Evolutionary conservation across 2,329 filamentous ascomycete genomes (phyloP).

Genomic region (Penicillium sp.): DNA sequence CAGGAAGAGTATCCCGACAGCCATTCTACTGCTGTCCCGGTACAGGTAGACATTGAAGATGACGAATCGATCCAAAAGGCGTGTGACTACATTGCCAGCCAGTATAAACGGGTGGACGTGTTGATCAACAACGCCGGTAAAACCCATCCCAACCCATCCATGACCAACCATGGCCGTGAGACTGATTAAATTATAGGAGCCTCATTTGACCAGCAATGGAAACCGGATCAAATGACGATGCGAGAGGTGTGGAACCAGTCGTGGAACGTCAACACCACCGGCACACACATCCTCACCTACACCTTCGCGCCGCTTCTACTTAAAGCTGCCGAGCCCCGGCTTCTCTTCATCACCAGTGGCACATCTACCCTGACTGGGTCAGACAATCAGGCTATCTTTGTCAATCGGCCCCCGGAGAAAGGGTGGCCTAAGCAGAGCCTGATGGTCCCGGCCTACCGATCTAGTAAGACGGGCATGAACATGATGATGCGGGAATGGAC

Average conservation of each 20-base stretch:
- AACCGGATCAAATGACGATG: constrained; percentile 31
- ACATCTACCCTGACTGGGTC: constrained; percentile 40
- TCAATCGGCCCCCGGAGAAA: constrained; percentile 19
- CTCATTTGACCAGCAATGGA: constrained; percentile 35
- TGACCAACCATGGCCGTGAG: too few relatives aligned
- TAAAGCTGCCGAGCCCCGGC: constrained; percentile 47
- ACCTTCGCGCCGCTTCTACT: constrained; percentile 58
- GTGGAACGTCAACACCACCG: constrained; percentile 57
- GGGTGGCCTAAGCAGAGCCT: constrained; percentile 49
- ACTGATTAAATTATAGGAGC: constrained; percentile 16
- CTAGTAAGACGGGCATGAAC: constrained; percentile 51
- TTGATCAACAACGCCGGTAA: constrained; percentile 64
- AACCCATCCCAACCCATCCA: too few relatives aligned
- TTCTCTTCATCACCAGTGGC: constrained; percentile 55
- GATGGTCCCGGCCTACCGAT: constrained; percentile 41
- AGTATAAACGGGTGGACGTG: constrained; percentile 54
- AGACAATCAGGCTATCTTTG: background rate
- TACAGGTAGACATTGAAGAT: constrained; percentile 59
- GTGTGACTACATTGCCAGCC: constrained; percentile 47
- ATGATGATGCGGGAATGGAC: constrained; percentile 56
- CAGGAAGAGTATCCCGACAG: constrained; percentile 46
- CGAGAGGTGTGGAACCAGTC: constrained; percentile 52
- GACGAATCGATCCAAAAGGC: constrained; percentile 58
- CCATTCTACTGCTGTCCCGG: constrained; percentile 47
- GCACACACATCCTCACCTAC: constrained; percentile 50